Base-by-base conservation (phyloP, 768 basidiomycete species). In the Clitopilus hobsonii region DNA sequence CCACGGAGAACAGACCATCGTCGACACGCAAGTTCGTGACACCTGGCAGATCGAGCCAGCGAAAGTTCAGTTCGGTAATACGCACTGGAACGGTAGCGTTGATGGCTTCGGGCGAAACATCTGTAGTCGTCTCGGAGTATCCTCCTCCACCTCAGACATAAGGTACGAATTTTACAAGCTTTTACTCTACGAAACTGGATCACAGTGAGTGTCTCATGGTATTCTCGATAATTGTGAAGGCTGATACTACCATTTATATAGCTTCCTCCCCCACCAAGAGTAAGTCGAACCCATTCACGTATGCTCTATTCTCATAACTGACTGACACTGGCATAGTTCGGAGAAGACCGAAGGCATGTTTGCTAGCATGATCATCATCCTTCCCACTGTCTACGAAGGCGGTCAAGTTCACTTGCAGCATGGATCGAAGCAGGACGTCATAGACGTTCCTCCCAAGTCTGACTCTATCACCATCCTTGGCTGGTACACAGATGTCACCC, bases 401-500 rank as follows among this genome's bases (percentile, higher is more conserved):
- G 32, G 32, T 10, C 32, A 36, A 36, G 32, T 36, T 36, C 32
- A 36, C 32, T 3, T 36, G 14, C 10, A 36, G 32, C 32, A 36
- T 3, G 4, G 32, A 11, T 2, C n/a, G n/a, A 6, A 20, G 4
- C 38, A 45, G 4, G 6, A 45, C 4, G 41, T 45, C 3, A 20
- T 45, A 3, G 41, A 45, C 22, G 22, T 45, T 11, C 3, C 41
- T 45, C 18, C 41, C 14, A 45, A 11, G 13, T 36, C 32, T n/a
- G 4, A 36, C n/a, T 24, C 59, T 10, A 70, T 70, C 0, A 62
- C 69, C 14, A 66, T 72, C n/a, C 59, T 67, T 23, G 73, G 74
- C 8, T 77, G 79, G 57, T 76, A 68, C 62, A 68, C 71, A 28
- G 77, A 78, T 48, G 64, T 78, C 56, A 71, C 76, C 50, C 76